Conservation (phyloP, 208 protist genomes). For the Angomonas ambiguus region DNA sequence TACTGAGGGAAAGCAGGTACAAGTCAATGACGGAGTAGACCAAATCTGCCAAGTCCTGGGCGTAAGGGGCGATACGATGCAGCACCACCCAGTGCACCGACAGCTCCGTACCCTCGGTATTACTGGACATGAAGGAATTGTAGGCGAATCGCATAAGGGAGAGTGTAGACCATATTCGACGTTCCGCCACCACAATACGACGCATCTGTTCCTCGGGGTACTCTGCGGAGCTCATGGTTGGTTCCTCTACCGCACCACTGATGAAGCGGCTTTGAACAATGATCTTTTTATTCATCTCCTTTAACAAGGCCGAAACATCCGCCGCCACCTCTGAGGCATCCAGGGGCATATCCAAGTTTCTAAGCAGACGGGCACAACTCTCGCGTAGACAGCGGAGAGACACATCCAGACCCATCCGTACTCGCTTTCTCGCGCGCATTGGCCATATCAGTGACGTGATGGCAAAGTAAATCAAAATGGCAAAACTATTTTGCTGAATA, state of each 20-base stretch:
- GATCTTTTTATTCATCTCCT: constrained; percentile 76
- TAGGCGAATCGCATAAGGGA: constrained; percentile 89
- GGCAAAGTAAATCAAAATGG: constrained; percentile 88
- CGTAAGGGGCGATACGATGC: constrained; percentile 76
- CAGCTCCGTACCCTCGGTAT: constrained; percentile 40
- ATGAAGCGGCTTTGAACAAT: constrained; percentile 52
- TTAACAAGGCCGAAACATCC: constrained; percentile 53
- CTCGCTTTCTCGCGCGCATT: constrained; percentile 69
- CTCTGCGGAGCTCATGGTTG: constrained; percentile 71
- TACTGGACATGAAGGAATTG: constrained; percentile 81
- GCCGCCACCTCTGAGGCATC: constrained; percentile 66
- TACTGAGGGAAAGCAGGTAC: constrained; percentile 71
- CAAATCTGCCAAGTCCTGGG: constrained; percentile 78
- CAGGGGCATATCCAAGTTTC: constrained; percentile 85
- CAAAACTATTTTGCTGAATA: constrained; percentile 90
- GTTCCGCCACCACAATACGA: constrained; percentile 63
- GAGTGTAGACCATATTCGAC: constrained; percentile 59
- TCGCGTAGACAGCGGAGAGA: constrained; percentile 80
- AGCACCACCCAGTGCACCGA: constrained; percentile 90
- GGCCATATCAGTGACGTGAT: constrained; percentile 79
- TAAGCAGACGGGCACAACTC: constrained; percentile 62
- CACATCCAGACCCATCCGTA: constrained; percentile 83
- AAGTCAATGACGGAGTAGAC: constrained; percentile 79
- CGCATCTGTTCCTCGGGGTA: constrained; percentile 75
- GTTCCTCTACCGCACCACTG: constrained; percentile 74